A percentile compares a stretch with the other conserved stretches of the same genome.
Conservation (phyloP, 495 filamentous ascomycete species). For the Trichoderma orchidacearum region DNA sequence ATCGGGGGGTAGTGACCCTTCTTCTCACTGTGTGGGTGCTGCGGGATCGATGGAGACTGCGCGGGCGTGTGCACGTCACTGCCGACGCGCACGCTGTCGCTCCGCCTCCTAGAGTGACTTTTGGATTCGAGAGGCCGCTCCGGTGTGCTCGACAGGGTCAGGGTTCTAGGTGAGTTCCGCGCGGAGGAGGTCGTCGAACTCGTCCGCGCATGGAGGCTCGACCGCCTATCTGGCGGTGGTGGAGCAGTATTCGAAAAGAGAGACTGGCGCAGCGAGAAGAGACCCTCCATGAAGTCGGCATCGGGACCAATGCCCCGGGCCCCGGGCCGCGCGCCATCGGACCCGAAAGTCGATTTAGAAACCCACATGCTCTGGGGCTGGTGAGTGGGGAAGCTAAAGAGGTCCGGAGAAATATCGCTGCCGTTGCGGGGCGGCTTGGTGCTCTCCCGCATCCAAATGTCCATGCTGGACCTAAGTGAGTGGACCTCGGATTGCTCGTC, state of each 20-base stretch:
- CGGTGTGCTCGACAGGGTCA: background rate
- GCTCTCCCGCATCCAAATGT: conserved; percentile 32
- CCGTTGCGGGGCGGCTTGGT: conserved; percentile 15
- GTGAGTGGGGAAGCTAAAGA: conserved; percentile 28
- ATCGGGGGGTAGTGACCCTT: conserved; percentile 32
- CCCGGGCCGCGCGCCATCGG: conserved; percentile 15
- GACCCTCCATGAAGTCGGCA: conserved; percentile 16
- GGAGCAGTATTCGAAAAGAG: conserved; percentile 15
- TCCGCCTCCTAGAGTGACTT: background rate
- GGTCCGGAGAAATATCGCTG: conserved; percentile 22
- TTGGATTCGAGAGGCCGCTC: background rate
- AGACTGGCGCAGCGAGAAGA: conserved; percentile 12
- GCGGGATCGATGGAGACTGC: conserved; percentile 4
- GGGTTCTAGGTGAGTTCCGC: conserved; percentile 7
- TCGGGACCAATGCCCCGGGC: conserved; percentile 15
- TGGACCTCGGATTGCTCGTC: conserved; percentile 9
- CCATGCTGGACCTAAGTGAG: conserved; percentile 16
- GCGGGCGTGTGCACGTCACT: background rate
- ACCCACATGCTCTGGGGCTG: conserved; percentile 19
- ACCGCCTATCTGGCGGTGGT: conserved; percentile 26
- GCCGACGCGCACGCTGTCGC: conserved; percentile 5
- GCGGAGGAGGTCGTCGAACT: conserved; percentile 10
- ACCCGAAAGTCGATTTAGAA: conserved; percentile 27
- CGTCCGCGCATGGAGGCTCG: conserved; percentile 26
- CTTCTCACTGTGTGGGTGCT: conserved; percentile 10